Percentiles rank a stretch among this genome's conserved stretches.
These are phyloP conservation scores for Fraxinus albicans DNA, from an alignment of 305 asterid species.

Conservation along the genomic window DNA sequence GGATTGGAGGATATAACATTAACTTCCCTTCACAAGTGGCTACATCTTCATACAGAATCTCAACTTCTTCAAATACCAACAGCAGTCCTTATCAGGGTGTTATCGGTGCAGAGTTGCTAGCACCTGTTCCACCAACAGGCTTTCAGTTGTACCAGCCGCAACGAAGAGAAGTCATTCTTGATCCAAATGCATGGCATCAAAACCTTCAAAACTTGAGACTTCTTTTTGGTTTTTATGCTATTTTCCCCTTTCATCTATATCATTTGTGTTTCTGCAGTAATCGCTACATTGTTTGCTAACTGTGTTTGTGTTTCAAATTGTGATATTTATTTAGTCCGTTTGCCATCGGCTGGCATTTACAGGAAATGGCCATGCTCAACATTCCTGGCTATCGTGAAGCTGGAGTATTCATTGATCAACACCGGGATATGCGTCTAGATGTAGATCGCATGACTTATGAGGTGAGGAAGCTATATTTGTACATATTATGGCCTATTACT, in stretches of 20 bases:
- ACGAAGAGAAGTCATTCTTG: slow-evolving; percentile 55
- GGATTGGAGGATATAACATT: slow-evolving; percentile 49
- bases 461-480: background rate
- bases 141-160: slow-evolving; percentile 64
- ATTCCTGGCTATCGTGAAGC: slow-evolving; percentile 63
- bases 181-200: slow-evolving; percentile 38
- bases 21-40: slow-evolving; percentile 53
- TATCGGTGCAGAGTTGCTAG: slow-evolving; percentile 46
- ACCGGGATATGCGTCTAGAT: slow-evolving; percentile 89
- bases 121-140: slow-evolving; percentile 59
- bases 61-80: background rate
- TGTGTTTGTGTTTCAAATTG: background rate
- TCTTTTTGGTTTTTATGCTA: background rate
- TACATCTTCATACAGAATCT: slow-evolving; percentile 34
- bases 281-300: background rate
- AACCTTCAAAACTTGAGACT: slow-evolving; percentile 49
- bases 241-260: background rate
- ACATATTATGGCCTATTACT: background rate
- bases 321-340: background rate
- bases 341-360: slow-evolving; percentile 16
- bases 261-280: background rate
- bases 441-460: slow-evolving; percentile 85
- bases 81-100: slow-evolving; percentile 32
- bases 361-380: slow-evolving; percentile 82
- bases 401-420: slow-evolving; percentile 63